Conservation (phyloP, 495 filamentous ascomycete species). For the Hypoxylon fuscum region DNA sequence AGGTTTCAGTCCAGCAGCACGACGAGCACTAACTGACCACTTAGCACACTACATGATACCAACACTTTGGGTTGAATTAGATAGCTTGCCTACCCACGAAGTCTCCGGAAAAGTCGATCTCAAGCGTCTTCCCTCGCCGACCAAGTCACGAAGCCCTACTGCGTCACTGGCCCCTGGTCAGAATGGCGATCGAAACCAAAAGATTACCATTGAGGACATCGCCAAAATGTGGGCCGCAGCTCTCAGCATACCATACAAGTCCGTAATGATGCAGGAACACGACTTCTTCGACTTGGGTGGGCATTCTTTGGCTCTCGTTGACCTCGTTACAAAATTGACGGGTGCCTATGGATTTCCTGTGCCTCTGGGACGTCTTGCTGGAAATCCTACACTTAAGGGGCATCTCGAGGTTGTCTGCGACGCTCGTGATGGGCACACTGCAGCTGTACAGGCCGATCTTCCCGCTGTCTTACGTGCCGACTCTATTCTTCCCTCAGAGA, state of each 20-base stretch:
- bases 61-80: slow-evolving; percentile 68
- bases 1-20: slow-evolving; percentile 66
- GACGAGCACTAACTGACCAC: slow-evolving; percentile 61
- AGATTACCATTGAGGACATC: slow-evolving; percentile 63
- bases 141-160: slow-evolving; percentile 43
- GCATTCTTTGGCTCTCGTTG: slow-evolving; percentile 72
- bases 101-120: slow-evolving; percentile 75
- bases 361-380: slow-evolving; percentile 68
- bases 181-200: slow-evolving; percentile 52
- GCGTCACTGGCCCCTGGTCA: slow-evolving; percentile 37
- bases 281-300: slow-evolving; percentile 78
- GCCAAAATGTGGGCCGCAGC: slow-evolving; percentile 67
- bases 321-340: slow-evolving; percentile 66
- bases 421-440: slow-evolving; percentile 70
- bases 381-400: slow-evolving; percentile 66
- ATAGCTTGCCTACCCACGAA: slow-evolving; percentile 68
- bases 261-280: slow-evolving; percentile 64
- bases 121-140: slow-evolving; percentile 66
- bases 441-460: slow-evolving; percentile 71
- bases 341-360: slow-evolving; percentile 69
- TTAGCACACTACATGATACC: slow-evolving; percentile 81
- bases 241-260: slow-evolving; percentile 61
- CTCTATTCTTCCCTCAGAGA: slow-evolving; percentile 66
- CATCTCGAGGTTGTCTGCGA: slow-evolving; percentile 67
- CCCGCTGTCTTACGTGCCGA: slow-evolving; percentile 68